Evolutionary conservation across 2,329 filamentous ascomycete genomes (phyloP).

Genomic region (Calonectria montana): DNA sequence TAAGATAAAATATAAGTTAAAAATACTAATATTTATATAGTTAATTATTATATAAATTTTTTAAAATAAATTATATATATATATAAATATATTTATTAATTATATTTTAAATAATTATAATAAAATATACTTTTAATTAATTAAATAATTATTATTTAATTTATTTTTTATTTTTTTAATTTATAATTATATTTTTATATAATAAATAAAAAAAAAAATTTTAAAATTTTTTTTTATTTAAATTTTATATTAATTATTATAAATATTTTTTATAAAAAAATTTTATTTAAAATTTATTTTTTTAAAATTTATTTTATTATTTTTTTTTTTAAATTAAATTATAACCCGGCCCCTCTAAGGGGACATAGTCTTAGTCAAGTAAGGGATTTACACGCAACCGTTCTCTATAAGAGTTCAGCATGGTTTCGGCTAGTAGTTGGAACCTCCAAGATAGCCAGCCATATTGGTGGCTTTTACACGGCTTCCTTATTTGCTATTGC

Average conservation of each 20-base stretch:
- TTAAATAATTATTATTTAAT: background rate
- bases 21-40: constrained; percentile 4
- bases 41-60: constrained; percentile 18
- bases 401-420: no score
- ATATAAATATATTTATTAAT: background rate
- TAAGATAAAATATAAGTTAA: background rate
- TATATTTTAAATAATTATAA: background rate
- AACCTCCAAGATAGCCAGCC: no score
- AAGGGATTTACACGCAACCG: no score
- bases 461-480: no score
- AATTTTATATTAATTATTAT: background rate
- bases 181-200: background rate
- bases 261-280: background rate
- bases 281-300: background rate
- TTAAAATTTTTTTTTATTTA: background rate
- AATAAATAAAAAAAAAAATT: background rate
- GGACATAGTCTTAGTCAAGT: no score
- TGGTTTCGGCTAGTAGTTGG: no score
- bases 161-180: background rate
- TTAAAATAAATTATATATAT: background rate
- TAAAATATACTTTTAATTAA: background rate
- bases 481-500: no score
- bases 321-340: no score
- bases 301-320: background rate
- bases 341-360: no score